Conservation (phyloP, 2,329 filamentous ascomycete genomes). For the Alternaria infectoria region DNA sequence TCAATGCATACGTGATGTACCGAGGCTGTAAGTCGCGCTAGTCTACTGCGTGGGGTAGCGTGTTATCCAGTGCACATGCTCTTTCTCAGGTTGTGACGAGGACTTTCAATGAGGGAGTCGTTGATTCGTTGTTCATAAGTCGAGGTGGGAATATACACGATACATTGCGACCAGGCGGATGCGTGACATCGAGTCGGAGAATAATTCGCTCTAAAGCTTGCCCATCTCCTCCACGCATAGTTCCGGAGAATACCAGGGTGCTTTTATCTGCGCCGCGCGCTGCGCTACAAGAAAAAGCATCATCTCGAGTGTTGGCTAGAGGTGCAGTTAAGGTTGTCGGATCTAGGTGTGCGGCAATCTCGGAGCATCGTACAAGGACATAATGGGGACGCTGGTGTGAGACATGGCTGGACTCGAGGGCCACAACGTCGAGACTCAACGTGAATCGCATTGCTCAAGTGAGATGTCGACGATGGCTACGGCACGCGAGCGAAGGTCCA, state of each 20-base stretch:
- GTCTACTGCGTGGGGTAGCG: background rate
- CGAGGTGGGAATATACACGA: background rate
- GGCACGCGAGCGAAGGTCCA: background rate
- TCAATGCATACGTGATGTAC: constrained; percentile 4
- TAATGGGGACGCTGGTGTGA: constrained; percentile 4
- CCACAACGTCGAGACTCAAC: background rate
- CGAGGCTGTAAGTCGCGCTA: constrained; percentile 12
- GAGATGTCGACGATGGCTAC: background rate
- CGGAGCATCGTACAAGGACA: constrained; percentile 12
- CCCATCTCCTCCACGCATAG: background rate
- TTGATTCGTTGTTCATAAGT: background rate
- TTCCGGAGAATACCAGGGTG: background rate
- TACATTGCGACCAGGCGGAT: background rate
- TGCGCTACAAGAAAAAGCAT: background rate
- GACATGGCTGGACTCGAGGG: constrained; percentile 13
- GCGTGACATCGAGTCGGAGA: background rate
- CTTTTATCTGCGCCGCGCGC: background rate
- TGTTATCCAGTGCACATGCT: background rate
- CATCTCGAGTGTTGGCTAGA: background rate
- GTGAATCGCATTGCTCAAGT: background rate
- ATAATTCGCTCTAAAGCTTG: background rate
- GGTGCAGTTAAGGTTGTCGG: constrained; percentile 31
- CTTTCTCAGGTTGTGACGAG: background rate
- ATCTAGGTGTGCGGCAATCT: constrained; percentile 12
- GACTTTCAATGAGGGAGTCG: background rate